Percentiles rank a stretch among this genome's conserved stretches.
Conservation (phyloP, 2,329 filamentous ascomycete species). For the Lecanicillium sp. region DNA sequence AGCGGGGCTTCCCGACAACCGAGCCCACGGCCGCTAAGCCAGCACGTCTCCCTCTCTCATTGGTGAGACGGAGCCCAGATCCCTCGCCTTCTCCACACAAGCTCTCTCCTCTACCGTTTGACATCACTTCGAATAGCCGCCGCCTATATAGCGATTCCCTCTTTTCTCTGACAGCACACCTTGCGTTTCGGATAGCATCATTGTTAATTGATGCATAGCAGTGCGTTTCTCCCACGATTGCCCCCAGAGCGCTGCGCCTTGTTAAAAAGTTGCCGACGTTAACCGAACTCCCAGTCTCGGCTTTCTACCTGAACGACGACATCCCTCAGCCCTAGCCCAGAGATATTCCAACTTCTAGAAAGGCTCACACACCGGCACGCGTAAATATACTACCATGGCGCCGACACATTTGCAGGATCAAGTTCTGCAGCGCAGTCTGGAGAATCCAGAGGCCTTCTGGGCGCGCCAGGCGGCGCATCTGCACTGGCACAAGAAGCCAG, state of each 20-base stretch:
- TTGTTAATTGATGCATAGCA: too few species aligned
- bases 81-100: slow-evolving; percentile 4
- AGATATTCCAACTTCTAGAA: not conserved
- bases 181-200: too few species aligned
- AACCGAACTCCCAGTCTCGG: not conserved
- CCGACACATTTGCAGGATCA: slow-evolving; percentile 14
- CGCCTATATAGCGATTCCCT: not conserved
- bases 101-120: not conserved
- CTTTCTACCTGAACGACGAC: not conserved
- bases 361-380: too few species aligned
- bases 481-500: slow-evolving; percentile 72
- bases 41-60: not conserved
- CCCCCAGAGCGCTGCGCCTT: not conserved
- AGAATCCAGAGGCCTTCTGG: slow-evolving; percentile 60
- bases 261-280: not conserved
- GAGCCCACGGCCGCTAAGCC: not conserved
- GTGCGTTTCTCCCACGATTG: not conserved
- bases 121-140: too few species aligned
- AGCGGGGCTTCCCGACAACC: not conserved
- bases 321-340: not conserved
- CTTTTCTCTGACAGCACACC: too few species aligned
- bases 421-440: slow-evolving; percentile 27
- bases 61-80: slow-evolving; percentile 1
- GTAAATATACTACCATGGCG: not conserved
- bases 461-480: slow-evolving; percentile 63